A percentile compares a stretch with the other conserved stretches of the same genome.
These are phyloP conservation scores for Exobasidium cylindrosporum DNA, from an alignment of 1,284 basidiomycete species.

Conservation along the genomic window DNA sequence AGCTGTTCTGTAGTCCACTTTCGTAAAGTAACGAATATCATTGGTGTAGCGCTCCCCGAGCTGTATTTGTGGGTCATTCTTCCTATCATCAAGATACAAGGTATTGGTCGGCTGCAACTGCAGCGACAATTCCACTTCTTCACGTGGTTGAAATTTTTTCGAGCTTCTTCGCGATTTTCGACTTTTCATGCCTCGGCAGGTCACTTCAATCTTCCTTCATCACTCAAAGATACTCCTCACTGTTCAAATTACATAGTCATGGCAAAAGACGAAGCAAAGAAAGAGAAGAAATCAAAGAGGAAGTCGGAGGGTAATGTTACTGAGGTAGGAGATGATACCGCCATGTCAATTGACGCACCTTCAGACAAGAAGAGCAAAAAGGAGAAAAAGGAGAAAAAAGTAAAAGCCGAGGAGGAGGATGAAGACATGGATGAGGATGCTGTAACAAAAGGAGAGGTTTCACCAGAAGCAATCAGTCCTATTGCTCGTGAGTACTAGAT, in stretches of 20 bases:
- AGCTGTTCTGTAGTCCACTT: too few relatives aligned
- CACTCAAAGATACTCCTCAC: too few relatives aligned
- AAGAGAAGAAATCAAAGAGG: constrained; percentile 44
- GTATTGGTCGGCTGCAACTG: too few relatives aligned
- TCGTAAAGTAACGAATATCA: too few relatives aligned
- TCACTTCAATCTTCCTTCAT: too few relatives aligned
- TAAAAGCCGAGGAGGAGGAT: constrained; percentile 20
- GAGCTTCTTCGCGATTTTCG: too few relatives aligned
- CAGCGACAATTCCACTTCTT: too few relatives aligned
- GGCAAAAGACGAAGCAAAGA: constrained; percentile 44
- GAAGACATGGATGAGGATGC: constrained; percentile 22
- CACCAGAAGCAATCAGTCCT: constrained; percentile 27
- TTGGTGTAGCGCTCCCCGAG: too few relatives aligned
- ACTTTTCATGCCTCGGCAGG: too few relatives aligned
- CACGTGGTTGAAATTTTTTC: too few relatives aligned
- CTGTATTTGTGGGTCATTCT: too few relatives aligned
- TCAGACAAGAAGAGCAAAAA: constrained; percentile 31
- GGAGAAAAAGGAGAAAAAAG: constrained; percentile 40
- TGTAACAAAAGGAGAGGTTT: constrained; percentile 16
- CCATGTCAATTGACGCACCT: constrained; percentile 18
- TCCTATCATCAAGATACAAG: too few relatives aligned
- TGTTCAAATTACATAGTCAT: constrained; percentile 22
- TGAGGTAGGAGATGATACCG: constrained; percentile 22
- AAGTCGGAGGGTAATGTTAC: constrained; percentile 23
- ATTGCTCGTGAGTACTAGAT: constrained; percentile 30